Percentiles rank a stretch among this genome's conserved stretches.
phyloP scores from a whole-genome alignment of 192 early-diverging fungal species.

The Glomus cerebriforme region DNA sequence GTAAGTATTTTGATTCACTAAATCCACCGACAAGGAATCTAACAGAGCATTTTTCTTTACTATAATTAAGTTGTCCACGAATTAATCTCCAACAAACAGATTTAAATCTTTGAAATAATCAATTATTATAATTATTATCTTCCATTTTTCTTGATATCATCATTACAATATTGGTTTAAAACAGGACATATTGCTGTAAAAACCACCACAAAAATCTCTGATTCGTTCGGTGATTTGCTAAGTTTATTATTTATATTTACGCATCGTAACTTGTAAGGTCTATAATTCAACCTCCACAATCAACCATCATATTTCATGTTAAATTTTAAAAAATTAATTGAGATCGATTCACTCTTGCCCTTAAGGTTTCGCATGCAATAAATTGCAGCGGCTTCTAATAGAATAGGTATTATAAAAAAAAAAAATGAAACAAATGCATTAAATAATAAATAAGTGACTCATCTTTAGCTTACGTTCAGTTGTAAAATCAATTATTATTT shows the following conservation, averaged over 20 bases:
- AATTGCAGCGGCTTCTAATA: conserved; percentile 29
- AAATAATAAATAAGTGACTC: neutral
- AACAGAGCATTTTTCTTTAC: conserved; percentile 36
- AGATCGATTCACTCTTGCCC: neutral
- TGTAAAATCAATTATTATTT: neutral
- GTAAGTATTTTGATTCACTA: conserved; percentile 50
- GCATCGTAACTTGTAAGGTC: conserved; percentile 37
- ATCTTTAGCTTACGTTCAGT: neutral
- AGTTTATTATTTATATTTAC: conserved; percentile 2
- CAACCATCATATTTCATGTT: conserved; percentile 11
- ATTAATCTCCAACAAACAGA: conserved; percentile 47
- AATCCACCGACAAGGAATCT: conserved; percentile 59
- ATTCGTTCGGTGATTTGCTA: conserved; percentile 47
- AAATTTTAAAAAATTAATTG: neutral
- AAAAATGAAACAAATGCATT: neutral
- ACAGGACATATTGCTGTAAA: conserved; percentile 34
- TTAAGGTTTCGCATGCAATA: neutral
- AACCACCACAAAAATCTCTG: conserved; percentile 47
- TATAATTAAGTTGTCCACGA: conserved; percentile 42
- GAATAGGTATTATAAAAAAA: neutral
- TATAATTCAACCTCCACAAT: conserved; percentile 33
- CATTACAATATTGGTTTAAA: neutral
- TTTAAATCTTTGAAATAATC: conserved; percentile 18
- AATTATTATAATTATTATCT: conserved; percentile 2
- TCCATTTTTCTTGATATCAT: neutral